Evolutionary conservation across 2,329 filamentous ascomycete genomes (phyloP).

Genomic region (Nannizziopsis barbatae): DNA sequence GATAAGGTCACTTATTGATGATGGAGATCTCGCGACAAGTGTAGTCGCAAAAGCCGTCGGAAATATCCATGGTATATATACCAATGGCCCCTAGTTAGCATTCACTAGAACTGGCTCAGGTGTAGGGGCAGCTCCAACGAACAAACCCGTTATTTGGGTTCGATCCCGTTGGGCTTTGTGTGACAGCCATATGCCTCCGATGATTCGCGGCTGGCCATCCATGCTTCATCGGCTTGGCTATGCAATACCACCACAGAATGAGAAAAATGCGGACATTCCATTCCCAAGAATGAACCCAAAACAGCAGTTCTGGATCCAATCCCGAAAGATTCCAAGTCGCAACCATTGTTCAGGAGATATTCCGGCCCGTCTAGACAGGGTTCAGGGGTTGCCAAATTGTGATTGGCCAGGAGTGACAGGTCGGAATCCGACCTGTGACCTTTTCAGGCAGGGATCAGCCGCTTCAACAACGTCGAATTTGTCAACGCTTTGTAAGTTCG

Average conservation of each 20-base stretch:
- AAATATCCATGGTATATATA: neutral
- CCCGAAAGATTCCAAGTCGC: too few relatives aligned
- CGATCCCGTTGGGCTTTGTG: neutral
- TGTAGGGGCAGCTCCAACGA: too few relatives aligned
- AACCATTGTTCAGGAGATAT: too few relatives aligned
- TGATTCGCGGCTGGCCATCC: neutral
- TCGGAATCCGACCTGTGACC: too few relatives aligned
- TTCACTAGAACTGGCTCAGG: too few relatives aligned
- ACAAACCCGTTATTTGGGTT: too few relatives aligned
- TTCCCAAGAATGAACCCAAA: too few relatives aligned
- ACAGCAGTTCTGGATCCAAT: too few relatives aligned
- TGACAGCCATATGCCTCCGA: neutral
- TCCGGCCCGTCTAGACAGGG: too few relatives aligned
- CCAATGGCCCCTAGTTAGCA: too few relatives aligned
- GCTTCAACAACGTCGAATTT: neutral
- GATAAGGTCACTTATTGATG: neutral
- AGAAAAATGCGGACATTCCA: neutral
- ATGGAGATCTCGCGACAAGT: neutral
- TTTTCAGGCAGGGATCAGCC: neutral
- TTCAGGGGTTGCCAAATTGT: too few relatives aligned
- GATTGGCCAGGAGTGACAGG: too few relatives aligned
- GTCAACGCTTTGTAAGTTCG: neutral
- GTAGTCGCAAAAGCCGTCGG: neutral
- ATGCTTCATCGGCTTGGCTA: neutral
- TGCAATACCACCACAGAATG: neutral